A percentile compares a stretch with the other conserved stretches of the same genome.
Conservation (phyloP, 139 green algal genomes). For the Chloropicon primus region DNA sequence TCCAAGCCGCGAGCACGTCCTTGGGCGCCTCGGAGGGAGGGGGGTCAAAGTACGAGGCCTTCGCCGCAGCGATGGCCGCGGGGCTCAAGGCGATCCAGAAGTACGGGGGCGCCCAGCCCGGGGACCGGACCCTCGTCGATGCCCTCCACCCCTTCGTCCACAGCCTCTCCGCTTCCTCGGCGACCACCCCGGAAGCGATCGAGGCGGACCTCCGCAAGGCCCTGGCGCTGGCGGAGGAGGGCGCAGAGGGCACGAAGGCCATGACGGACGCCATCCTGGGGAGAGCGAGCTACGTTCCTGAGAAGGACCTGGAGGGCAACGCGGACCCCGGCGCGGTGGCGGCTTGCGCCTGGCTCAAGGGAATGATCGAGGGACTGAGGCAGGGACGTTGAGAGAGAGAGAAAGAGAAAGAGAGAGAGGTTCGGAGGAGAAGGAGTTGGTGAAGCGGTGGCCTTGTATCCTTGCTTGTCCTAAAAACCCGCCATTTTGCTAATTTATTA, state of each 20-base stretch:
- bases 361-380: neutral
- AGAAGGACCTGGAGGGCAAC: neutral
- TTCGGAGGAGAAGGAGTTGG: too few relatives aligned
- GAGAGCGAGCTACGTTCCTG: neutral
- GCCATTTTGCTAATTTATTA: too few relatives aligned
- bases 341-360: neutral
- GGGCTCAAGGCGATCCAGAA: conserved; percentile 37
- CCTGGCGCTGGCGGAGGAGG: neutral
- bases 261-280: neutral
- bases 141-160: conserved; percentile 25
- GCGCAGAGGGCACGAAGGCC: neutral
- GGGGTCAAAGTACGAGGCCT: conserved; percentile 5
- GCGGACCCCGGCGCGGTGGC: neutral
- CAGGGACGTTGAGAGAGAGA: too few relatives aligned
- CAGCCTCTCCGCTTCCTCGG: too few relatives aligned
- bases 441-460: too few relatives aligned
- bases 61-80: conserved; percentile 26
- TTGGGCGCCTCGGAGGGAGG: neutral
- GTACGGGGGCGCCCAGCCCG: conserved; percentile 46
- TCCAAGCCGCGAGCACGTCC: conserved; percentile 16
- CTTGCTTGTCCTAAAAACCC: too few relatives aligned
- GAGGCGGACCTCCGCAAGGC: neutral
- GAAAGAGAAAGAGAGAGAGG: too few relatives aligned
- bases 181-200: neutral
- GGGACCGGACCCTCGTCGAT: conserved; percentile 67